These are phyloP conservation scores for Ascoidea tarda DNA, from an alignment of 805 yeast genomes.

Conservation along the genomic window DNA sequence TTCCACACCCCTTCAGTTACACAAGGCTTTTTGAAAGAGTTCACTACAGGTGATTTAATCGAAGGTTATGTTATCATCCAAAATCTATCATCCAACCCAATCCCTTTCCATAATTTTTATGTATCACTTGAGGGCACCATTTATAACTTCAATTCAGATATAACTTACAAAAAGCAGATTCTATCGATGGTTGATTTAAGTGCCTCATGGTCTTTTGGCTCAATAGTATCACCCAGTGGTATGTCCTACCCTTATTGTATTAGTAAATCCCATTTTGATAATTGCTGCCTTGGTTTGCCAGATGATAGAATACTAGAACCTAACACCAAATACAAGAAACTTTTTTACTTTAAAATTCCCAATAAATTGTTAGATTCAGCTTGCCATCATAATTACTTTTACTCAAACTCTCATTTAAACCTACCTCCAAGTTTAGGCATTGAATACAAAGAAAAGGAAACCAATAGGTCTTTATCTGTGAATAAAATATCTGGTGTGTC, in stretches of 20 bases:
- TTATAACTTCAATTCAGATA: conserved; percentile 17
- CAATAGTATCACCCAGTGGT: conserved; percentile 37
- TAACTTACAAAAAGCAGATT: conserved; percentile 31
- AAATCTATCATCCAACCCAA: conserved; percentile 28
- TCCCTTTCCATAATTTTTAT: conserved; percentile 49
- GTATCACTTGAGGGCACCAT: conserved; percentile 32
- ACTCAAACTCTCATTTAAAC: conserved; percentile 16
- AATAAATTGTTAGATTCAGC: conserved; percentile 34
- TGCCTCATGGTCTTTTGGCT: conserved; percentile 39
- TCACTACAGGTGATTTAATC: conserved; percentile 52
- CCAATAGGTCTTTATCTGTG: conserved; percentile 18
- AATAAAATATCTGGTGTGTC: conserved; percentile 16
- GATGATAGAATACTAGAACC: conserved; percentile 35
- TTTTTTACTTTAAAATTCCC: conserved; percentile 45
- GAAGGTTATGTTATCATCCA: conserved; percentile 42
- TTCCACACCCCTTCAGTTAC: no score
- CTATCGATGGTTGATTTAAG: conserved; percentile 46
- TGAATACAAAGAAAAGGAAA: conserved; percentile 17
- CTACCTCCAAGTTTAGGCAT: conserved; percentile 28
- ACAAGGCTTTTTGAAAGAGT: conserved; percentile 27
- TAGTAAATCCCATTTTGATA: background rate
- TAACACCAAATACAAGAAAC: conserved; percentile 36
- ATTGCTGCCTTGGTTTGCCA: conserved; percentile 27
- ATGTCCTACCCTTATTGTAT: conserved; percentile 25
- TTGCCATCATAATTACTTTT: conserved; percentile 30